phyloP scores from a whole-genome alignment of 2,329 filamentous ascomycete species.

The Waltergamsia citrina region DNA sequence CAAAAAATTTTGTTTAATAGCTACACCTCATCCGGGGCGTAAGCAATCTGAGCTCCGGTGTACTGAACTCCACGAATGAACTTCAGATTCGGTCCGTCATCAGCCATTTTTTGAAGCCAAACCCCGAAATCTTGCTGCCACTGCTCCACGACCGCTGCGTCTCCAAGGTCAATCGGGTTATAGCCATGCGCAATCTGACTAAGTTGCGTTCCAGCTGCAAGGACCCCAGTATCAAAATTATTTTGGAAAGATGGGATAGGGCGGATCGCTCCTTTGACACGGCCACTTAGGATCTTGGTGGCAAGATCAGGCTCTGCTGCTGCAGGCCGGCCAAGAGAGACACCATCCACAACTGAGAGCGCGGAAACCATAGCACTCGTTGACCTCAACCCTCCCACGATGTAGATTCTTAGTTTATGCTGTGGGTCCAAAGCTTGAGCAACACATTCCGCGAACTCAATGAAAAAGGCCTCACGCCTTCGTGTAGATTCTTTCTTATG shows the following conservation, averaged over 20 bases:
- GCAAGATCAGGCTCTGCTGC: conserved; percentile 21
- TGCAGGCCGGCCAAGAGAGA: conserved; percentile 40
- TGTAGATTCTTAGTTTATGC: conserved; percentile 43
- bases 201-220: conserved; percentile 9
- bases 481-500: conserved; percentile 44
- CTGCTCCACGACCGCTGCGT: conserved; percentile 9
- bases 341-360: conserved; percentile 45
- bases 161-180: conserved; percentile 16
- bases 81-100: conserved; percentile 17
- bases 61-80: not conserved
- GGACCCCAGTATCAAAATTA: conserved; percentile 3
- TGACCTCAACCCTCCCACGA: conserved; percentile 49
- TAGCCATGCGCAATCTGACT: conserved; percentile 9
- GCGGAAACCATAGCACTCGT: conserved; percentile 48
- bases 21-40: no score
- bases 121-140: conserved; percentile 12
- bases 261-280: conserved; percentile 9
- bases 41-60: not conserved
- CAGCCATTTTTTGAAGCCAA: conserved; percentile 11
- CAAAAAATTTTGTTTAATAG: no score
- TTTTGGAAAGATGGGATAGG: conserved; percentile 8
- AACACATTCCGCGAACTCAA: conserved; percentile 48
- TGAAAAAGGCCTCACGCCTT: conserved; percentile 49
- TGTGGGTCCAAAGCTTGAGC: conserved; percentile 19
- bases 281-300: conserved; percentile 14